Percentiles rank a stretch among this genome's conserved stretches.
Evolutionary conservation across 345 rosid genomes (phyloP).

Genomic region (Gossypium thurberi): DNA sequence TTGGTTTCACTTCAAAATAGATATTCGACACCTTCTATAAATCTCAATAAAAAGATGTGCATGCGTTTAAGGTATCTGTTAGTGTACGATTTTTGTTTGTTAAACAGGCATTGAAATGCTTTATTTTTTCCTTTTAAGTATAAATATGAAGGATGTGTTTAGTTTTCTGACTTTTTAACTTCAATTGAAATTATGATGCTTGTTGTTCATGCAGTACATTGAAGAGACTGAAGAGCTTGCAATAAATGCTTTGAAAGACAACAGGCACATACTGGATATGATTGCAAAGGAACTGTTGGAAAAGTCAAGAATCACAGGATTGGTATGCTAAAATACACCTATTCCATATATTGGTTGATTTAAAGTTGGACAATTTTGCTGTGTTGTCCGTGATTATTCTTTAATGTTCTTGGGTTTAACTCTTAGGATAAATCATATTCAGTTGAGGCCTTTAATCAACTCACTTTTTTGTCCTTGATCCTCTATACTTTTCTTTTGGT

Average conservation of each 20-base stretch:
- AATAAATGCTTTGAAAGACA: constrained; percentile 61
- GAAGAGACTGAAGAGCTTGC: constrained; percentile 97
- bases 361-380: background rate
- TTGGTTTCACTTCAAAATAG: background rate
- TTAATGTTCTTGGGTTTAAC: background rate
- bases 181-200: background rate
- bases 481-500: background rate
- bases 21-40: background rate
- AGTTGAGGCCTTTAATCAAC: background rate
- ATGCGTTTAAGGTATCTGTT: background rate
- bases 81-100: background rate
- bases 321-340: constrained; percentile 41
- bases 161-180: background rate
- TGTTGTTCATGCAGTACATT: constrained; percentile 59
- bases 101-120: background rate
- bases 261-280: constrained; percentile 65
- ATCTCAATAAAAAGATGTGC: background rate
- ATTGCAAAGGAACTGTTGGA: constrained; percentile 64
- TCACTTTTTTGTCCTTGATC: background rate
- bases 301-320: constrained; percentile 82
- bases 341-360: constrained; percentile 1
- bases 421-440: background rate
- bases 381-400: background rate
- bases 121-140: background rate
- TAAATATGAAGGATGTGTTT: background rate